A percentile compares a stretch with the other conserved stretches of the same genome.
Evolutionary conservation across 164 flowering plant genomes (phyloP).

Genomic region (Santalum album): DNA sequence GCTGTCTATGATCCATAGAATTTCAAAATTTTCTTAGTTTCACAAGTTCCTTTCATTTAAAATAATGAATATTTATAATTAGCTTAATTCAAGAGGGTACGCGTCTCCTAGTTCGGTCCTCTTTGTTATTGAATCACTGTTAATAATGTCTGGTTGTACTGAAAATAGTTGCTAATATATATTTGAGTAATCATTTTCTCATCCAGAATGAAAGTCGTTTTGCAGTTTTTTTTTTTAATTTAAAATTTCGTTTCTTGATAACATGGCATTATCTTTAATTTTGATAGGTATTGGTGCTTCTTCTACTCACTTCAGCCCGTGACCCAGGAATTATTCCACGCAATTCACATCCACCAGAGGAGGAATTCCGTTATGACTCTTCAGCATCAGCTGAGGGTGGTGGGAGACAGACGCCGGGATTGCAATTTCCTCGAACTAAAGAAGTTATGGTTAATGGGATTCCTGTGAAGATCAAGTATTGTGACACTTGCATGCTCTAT

Average conservation of each 20-base stretch:
- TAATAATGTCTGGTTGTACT: too few species aligned
- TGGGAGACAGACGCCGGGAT: constrained; percentile 69
- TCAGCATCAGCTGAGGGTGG: constrained; percentile 45
- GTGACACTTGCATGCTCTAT: constrained; percentile 96
- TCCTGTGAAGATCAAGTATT: constrained; percentile 71
- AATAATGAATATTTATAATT: too few species aligned
- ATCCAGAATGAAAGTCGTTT: too few species aligned
- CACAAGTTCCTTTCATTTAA: too few species aligned
- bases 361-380: constrained; percentile 55
- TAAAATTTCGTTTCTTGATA: background rate
- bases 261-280: constrained; percentile 3
- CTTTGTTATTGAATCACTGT: too few species aligned
- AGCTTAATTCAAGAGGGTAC: too few species aligned
- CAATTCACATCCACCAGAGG: constrained; percentile 89
- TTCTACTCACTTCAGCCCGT: constrained; percentile 62
- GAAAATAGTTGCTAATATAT: too few species aligned
- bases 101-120: too few species aligned
- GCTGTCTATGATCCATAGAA: too few species aligned
- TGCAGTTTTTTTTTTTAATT: background rate
- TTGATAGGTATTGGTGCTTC: constrained; percentile 65
- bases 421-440: constrained; percentile 69
- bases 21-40: too few species aligned
- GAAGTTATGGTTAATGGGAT: constrained; percentile 74
- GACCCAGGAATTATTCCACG: constrained; percentile 91
- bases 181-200: too few species aligned